phyloP scores from a whole-genome alignment of 768 basidiomycete species.

The Lyophyllum decastes region DNA sequence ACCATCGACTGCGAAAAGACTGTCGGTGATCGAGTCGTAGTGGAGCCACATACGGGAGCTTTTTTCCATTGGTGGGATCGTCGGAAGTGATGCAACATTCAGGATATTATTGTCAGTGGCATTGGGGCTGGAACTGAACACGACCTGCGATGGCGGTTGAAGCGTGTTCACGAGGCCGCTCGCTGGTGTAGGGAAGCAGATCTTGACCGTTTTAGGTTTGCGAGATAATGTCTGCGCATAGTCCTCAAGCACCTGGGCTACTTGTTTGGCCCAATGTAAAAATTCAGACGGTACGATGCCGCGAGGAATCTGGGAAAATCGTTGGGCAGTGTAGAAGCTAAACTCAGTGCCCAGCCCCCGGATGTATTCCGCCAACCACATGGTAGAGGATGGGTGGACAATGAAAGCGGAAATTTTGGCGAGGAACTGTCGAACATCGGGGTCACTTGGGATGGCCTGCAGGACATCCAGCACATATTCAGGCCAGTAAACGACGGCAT shows the following conservation, averaged over 20 bases:
- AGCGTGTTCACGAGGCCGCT: not conserved
- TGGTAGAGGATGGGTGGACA: not conserved
- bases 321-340: not conserved
- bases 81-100: not conserved
- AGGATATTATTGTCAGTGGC: not conserved
- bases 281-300: not conserved
- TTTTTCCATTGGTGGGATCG: constrained; percentile 2
- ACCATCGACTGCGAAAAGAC: not conserved
- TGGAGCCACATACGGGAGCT: constrained; percentile 4
- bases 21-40: constrained; percentile 1
- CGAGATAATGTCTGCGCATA: constrained; percentile 2
- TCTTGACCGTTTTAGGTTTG: not conserved
- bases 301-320: not conserved
- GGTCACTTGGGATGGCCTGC: not conserved
- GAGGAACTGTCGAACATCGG: not conserved
- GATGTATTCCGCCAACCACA: constrained; percentile 3
- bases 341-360: not conserved
- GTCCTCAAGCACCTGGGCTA: not conserved
- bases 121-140: not conserved
- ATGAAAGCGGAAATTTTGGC: too few species aligned
- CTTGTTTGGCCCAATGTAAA: not conserved
- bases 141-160: not conserved
- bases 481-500: constrained; percentile 1
- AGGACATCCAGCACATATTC: not conserved
- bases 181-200: not conserved